A percentile compares a stretch with the other conserved stretches of the same genome.
Conservation (phyloP, 352 stramenopile species). For the Globisporangium lucens region DNA sequence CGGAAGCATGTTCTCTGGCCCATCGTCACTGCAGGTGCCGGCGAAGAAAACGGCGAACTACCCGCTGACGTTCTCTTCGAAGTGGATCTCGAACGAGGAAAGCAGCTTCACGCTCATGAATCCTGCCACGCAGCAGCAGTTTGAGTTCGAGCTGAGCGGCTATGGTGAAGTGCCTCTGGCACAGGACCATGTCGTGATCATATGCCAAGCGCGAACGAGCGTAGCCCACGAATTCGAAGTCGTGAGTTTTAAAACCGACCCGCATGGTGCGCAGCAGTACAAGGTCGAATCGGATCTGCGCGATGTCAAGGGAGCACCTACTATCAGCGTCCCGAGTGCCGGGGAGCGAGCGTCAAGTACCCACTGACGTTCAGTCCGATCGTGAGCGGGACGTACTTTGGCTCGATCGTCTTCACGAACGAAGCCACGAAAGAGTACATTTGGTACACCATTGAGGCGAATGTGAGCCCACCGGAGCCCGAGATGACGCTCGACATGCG, state of each 20-base stretch:
- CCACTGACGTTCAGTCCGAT: conserved; percentile 83
- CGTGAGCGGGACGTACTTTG: conserved; percentile 90
- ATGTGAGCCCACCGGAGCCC: conserved; percentile 63
- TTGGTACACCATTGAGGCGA: conserved; percentile 94
- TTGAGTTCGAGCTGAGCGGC: conserved; percentile 88
- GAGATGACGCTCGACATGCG: conserved; percentile 85
- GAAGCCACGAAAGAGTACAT: conserved; percentile 69
- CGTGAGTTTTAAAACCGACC: conserved; percentile 46
- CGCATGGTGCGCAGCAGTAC: conserved; percentile 47
- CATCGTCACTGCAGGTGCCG: conserved; percentile 59
- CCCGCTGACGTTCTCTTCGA: conserved; percentile 77
- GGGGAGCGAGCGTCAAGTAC: conserved; percentile 51
- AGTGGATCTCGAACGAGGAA: conserved; percentile 75
- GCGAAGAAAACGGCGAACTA: conserved; percentile 71
- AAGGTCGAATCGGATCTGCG: conserved; percentile 92
- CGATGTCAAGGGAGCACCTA: conserved; percentile 72
- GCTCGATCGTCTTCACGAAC: conserved; percentile 92
- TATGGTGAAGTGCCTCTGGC: conserved; percentile 88
- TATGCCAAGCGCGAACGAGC: conserved; percentile 85
- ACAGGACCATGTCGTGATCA: conserved; percentile 83
- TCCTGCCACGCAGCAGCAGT: conserved; percentile 75
- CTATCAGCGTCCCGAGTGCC: conserved; percentile 36
- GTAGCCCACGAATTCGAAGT: conserved; percentile 78
- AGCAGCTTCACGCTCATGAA: conserved; percentile 81
- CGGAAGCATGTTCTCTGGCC: conserved; percentile 65